Conservation (phyloP, 306 rosid species). For the Inga leiocalycina region DNA sequence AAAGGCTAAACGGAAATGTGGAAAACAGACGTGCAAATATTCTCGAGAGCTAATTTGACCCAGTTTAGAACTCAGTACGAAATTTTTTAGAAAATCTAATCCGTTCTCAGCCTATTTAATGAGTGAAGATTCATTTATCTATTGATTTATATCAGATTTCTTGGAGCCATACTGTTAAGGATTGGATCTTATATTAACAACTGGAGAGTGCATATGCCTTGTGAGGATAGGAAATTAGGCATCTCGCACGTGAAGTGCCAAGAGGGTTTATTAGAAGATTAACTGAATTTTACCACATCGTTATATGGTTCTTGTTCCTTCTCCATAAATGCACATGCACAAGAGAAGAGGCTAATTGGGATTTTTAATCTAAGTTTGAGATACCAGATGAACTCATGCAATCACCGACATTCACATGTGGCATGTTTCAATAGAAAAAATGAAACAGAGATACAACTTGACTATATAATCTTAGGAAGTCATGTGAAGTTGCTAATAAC, state of each 20-base stretch:
- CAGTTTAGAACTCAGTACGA: neutral
- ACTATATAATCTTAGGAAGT: conserved; percentile 15
- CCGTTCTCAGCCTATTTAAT: neutral
- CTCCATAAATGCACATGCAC: neutral
- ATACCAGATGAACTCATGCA: neutral
- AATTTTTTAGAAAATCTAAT: too few species aligned
- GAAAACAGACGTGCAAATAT: neutral
- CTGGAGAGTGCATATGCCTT: neutral
- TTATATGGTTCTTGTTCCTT: neutral
- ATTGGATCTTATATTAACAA: too few species aligned
- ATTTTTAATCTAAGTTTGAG: neutral
- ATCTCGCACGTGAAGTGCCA: neutral
- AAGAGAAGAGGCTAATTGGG: neutral
- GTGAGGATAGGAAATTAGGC: neutral
- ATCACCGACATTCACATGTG: conserved; percentile 2
- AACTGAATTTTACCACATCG: neutral
- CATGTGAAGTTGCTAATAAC: conserved; percentile 19
- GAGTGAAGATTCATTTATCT: neutral
- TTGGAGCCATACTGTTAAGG: neutral
- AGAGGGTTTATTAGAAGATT: neutral
- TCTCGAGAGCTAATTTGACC: neutral
- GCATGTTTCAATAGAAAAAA: neutral
- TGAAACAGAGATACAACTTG: neutral
- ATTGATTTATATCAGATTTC: neutral
- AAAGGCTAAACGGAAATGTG: neutral